Base-by-base conservation (phyloP, 2,329 filamentous ascomycete species). In the Thielaviopsis punctulata region DNA sequence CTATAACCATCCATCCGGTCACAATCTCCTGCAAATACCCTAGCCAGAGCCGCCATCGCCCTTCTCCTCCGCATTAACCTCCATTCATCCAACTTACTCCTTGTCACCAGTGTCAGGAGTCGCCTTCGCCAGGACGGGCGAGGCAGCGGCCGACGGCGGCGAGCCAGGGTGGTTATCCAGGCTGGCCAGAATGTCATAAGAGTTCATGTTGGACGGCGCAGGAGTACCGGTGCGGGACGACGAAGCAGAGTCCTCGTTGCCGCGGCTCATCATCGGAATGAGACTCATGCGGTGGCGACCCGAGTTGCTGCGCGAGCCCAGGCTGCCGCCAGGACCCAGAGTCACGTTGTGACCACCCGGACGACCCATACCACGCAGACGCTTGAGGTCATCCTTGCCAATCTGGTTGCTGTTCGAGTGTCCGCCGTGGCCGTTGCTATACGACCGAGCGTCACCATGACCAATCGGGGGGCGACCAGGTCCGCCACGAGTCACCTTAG, bases 221-320 rank as follows among this genome's bases (percentile, higher is more conserved):
- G 88, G 89, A 48, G 90, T 96, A 61, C 85, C 86, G 52, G 87
- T 93, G 59, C 92, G 82, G 55, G 89, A 95, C 52, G 87, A 93
- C 59, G 82, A 79, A 60, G 80, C 85, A 56, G 89, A 95, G 60
- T 94, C 88, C 61, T 94, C 88, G 56, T 80, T 81, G 56, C 80
- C 77, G 60, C 85, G 80, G 59, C 77, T 77, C 58, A 89, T 71
- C 58, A 82, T 75, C 60, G 82, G 78, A 61, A 82, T 82, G 58
- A 84, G 84, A 56, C 84, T 84, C 60, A 92, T 22, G 3, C 52
- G 47, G 19, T 24, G 36, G 59, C 87, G 81, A 58, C 88, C 86
- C 64, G 89, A 95, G 72, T 87, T 90, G 71, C 86, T 93, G 58
- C 92, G 82, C n/a, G 84, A 86, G 58, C 78, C 80, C 61, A 95